Percentiles rank a stretch among this genome's conserved stretches.
These are phyloP conservation scores for Pyrenophora graminea DNA, from an alignment of 2,329 filamentous ascomycete genomes.

Conservation along the genomic window DNA sequence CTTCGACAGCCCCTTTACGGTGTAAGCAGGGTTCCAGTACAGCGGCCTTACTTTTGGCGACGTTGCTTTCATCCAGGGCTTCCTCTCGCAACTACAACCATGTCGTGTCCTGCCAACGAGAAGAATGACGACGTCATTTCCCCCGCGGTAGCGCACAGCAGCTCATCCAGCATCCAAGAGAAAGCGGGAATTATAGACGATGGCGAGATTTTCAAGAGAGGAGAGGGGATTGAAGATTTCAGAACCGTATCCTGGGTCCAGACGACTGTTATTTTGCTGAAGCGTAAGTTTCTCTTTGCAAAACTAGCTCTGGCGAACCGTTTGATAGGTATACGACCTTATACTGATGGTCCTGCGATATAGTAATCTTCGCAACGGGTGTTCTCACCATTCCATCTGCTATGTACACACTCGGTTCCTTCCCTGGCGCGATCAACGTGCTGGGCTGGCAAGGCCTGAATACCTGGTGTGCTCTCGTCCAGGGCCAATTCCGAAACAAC, in stretches of 20 bases:
- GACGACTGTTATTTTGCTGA: constrained; percentile 59
- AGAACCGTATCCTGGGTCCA: constrained; percentile 59
- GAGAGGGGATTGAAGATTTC: constrained; percentile 56
- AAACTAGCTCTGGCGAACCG: no score
- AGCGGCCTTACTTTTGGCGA: background rate
- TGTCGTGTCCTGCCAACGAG: constrained; percentile 23
- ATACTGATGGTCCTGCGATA: background rate
- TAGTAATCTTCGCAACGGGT: constrained; percentile 55
- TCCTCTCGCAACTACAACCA: constrained; percentile 1
- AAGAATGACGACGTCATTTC: constrained; percentile 33
- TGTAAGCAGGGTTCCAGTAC: no score
- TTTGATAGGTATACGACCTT: background rate
- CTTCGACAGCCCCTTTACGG: no score
- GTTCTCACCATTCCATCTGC: constrained; percentile 56
- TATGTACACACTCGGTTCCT: constrained; percentile 54
- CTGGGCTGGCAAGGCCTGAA: constrained; percentile 56
- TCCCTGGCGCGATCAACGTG: constrained; percentile 54
- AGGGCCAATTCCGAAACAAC: constrained; percentile 57
- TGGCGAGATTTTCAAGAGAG: constrained; percentile 57
- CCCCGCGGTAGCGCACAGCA: constrained; percentile 21
- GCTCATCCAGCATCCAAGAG: constrained; percentile 21
- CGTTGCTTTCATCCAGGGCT: background rate
- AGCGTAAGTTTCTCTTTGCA: constrained; percentile 35
- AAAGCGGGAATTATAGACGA: constrained; percentile 40
- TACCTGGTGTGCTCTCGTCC: constrained; percentile 55